phyloP scores from a whole-genome alignment of 2,329 filamentous ascomycete genomes.

The Penicillium decumbens region DNA sequence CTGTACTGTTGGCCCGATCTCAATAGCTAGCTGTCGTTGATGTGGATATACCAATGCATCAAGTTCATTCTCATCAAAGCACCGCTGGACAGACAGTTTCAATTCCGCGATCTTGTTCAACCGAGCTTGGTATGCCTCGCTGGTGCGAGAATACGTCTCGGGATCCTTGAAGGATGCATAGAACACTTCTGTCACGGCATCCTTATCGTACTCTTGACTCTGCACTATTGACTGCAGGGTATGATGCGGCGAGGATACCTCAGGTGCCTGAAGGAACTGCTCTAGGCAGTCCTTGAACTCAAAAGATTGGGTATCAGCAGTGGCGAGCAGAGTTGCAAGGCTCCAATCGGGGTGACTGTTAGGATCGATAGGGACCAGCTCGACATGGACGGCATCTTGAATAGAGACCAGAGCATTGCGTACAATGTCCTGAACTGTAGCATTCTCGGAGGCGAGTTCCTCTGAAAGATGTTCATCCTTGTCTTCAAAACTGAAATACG shows the following conservation, averaged over 20 bases:
- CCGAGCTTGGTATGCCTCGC: conserved; percentile 48
- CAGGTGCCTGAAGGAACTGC: conserved; percentile 48
- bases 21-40: conserved; percentile 60
- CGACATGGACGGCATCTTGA: conserved; percentile 10
- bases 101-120: conserved; percentile 51
- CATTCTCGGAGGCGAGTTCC: conserved; percentile 45
- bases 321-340: conserved; percentile 32
- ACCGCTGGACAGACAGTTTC: conserved; percentile 48
- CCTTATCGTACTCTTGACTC: conserved; percentile 48
- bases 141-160: conserved; percentile 51
- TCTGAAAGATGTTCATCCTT: conserved; percentile 8
- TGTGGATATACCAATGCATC: conserved; percentile 62
- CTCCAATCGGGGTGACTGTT: conserved; percentile 26
- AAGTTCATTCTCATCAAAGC: conserved; percentile 48
- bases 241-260: conserved; percentile 19
- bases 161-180: conserved; percentile 52
- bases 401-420: conserved; percentile 40
- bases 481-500: conserved; percentile 51
- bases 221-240: conserved; percentile 50
- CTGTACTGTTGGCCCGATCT: conserved; percentile 54
- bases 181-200: conserved; percentile 53
- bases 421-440: conserved; percentile 53
- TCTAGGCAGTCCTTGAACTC: conserved; percentile 57
- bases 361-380: conserved; percentile 50
- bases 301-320: conserved; percentile 57